Evolutionary conservation across 306 rosid species (phyloP), one percentile per base, ranked within the genome.

Genomic region (Sphenostylis stenocarpa): DNA sequence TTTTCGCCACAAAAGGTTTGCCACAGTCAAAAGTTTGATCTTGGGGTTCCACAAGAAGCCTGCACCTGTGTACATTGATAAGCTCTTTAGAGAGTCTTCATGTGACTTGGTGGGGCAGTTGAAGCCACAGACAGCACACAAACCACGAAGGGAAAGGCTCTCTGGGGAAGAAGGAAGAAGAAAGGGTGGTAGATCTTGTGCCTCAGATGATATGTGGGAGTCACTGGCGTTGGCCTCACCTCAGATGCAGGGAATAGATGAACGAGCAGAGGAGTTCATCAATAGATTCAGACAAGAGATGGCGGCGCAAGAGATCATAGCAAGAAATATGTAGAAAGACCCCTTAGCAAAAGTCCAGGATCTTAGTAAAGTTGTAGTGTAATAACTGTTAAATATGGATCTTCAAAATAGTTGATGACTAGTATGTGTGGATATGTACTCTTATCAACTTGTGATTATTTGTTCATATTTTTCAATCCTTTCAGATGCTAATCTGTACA

Each of bases 261-360:
- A 83, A 70, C 79, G 94, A 82, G 97, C 94, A 1, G 96, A 88
- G 78, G 87, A 88, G 72, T 90, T 92, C 48, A 90, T 90, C 47
- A 72, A 82, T 3, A 86, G 81, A 79, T 86, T 92, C 64, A 70
- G 92, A 66, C 67, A 74, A 26, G 84, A 90, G 29, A 83, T 90
- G 92, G 78, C 66, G 56, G 88, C 71, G 3, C 91, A 90, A 39
- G 89, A 86, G 88, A 83, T 21, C 65, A 43, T 85, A 29, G 88
- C 90, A 4, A 80, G 80, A 12, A 61, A 43, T 66, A 67, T 84
- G 17, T 80, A 28, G 36, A 34, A 8, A 21, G 15, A 10, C 31
- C 2, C 12, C 5, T 1, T 9, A n/a, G 47, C 47, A 3, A 1
- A 63, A 21, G 61, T 17, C n/a, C 34, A 56, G 34, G 9, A 23